phyloP scores from a whole-genome alignment of 2,329 filamentous ascomycete genomes.

The Xylaria sp. region DNA sequence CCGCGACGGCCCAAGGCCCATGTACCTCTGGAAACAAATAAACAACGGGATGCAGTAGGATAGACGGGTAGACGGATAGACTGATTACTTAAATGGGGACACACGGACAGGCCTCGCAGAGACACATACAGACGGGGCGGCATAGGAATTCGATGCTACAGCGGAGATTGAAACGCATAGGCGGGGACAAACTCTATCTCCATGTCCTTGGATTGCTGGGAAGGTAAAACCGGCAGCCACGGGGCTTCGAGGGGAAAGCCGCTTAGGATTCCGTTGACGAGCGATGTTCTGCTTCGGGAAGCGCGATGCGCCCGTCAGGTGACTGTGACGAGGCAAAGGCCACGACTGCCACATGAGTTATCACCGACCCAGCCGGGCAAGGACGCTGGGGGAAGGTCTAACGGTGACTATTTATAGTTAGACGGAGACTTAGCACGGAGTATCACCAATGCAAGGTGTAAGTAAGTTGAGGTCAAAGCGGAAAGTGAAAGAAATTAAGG shows the following conservation, averaged over 20 bases:
- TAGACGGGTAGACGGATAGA: conserved; percentile 10
- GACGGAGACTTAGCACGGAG: too few species aligned
- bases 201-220: not conserved
- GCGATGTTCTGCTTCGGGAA: conserved; percentile 7
- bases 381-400: conserved; percentile 9
- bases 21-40: conserved; percentile 12
- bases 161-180: conserved; percentile 32
- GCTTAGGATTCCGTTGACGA: not conserved
- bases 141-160: conserved; percentile 13
- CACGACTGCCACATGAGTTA: not conserved
- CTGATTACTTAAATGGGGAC: too few species aligned
- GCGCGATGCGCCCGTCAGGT: not conserved
- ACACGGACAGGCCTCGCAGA: not conserved
- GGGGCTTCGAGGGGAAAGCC: not conserved
- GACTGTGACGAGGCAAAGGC: conserved; percentile 6
- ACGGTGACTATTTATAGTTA: not conserved
- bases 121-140: not conserved
- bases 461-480: not conserved
- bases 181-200: not conserved
- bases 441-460: not conserved
- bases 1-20: not conserved
- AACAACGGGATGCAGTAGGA: conserved; percentile 24
- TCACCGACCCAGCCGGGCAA: not conserved
- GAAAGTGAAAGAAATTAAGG: conserved; percentile 20
- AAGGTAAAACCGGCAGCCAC: not conserved